Conservation (phyloP, 2,329 filamentous ascomycete genomes). For the Cadophora sp. region DNA sequence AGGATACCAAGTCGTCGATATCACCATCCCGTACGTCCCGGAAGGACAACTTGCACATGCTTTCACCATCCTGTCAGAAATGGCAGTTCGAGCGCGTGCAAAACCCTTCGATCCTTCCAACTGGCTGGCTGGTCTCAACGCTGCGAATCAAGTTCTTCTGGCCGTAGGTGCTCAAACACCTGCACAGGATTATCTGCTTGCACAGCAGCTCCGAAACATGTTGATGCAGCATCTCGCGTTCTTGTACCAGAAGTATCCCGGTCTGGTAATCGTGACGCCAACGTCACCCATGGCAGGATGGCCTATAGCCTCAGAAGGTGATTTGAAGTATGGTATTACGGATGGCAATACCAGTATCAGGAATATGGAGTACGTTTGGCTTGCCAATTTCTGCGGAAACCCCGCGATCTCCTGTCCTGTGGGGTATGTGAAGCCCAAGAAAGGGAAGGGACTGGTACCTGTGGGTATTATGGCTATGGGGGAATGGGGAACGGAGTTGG, state of each 20-base stretch:
- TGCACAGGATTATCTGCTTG: conserved; percentile 73
- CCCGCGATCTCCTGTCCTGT: conserved; percentile 78
- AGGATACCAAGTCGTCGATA: conserved; percentile 60
- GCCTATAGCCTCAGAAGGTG: conserved; percentile 61
- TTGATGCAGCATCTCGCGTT: conserved; percentile 80
- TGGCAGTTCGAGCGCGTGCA: conserved; percentile 54
- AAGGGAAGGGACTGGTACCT: conserved; percentile 62
- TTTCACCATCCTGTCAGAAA: conserved; percentile 78
- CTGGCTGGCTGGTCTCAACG: conserved; percentile 63
- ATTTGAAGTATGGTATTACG: conserved; percentile 73
- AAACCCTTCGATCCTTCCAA: conserved; percentile 34
- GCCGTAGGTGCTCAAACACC: conserved; percentile 68
- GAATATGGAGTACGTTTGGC: conserved; percentile 85
- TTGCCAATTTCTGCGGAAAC: conserved; percentile 82
- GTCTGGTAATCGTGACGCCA: conserved; percentile 79
- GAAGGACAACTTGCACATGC: conserved; percentile 81
- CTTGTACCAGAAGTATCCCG: conserved; percentile 74
- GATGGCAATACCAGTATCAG: conserved; percentile 76
- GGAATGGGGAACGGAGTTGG: conserved; percentile 72
- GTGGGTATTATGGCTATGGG: conserved; percentile 68
- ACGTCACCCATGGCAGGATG: conserved; percentile 79
- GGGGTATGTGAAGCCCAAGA: conserved; percentile 62
- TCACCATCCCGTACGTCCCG: conserved; percentile 69
- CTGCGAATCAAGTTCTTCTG: conserved; percentile 74
- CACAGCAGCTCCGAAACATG: conserved; percentile 74